Evolutionary conservation across 2,329 filamentous ascomycete species (phyloP).

Genomic region (Aspergillus hiratsukae): DNA sequence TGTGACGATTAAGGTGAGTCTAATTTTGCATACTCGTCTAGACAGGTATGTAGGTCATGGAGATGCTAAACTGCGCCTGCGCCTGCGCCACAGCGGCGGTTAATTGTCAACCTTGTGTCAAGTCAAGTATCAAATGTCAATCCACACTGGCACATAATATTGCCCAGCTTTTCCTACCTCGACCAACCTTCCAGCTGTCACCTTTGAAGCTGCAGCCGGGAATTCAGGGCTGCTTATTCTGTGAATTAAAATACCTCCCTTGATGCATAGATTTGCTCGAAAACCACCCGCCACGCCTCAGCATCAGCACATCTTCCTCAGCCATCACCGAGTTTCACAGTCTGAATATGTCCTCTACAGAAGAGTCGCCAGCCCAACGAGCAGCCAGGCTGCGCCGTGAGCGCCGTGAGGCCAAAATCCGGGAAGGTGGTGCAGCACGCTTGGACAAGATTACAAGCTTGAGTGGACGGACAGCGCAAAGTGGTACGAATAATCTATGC

Average conservation of each 20-base stretch:
- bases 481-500: conserved; percentile 22
- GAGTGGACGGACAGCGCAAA: conserved; percentile 48
- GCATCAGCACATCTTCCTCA: conserved; percentile 1
- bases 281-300: not conserved
- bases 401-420: conserved; percentile 60
- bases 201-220: not conserved
- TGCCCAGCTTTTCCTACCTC: not conserved
- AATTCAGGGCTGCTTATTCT: not conserved
- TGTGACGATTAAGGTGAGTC: not conserved
- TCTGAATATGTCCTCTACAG: conserved; percentile 30
- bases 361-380: conserved; percentile 45
- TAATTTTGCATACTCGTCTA: not conserved
- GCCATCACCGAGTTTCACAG: not conserved
- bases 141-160: not conserved
- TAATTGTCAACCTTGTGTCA: not conserved
- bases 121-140: not conserved
- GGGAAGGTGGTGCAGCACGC: conserved; percentile 53
- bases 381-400: conserved; percentile 60
- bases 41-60: not conserved
- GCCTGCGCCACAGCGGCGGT: not conserved
- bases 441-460: conserved; percentile 59
- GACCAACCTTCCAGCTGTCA: not conserved
- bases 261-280: not conserved
- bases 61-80: not conserved
- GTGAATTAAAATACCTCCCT: not conserved